phyloP scores from a whole-genome alignment of 2,329 filamentous ascomycete genomes.

The Neofusicoccum ribis region DNA sequence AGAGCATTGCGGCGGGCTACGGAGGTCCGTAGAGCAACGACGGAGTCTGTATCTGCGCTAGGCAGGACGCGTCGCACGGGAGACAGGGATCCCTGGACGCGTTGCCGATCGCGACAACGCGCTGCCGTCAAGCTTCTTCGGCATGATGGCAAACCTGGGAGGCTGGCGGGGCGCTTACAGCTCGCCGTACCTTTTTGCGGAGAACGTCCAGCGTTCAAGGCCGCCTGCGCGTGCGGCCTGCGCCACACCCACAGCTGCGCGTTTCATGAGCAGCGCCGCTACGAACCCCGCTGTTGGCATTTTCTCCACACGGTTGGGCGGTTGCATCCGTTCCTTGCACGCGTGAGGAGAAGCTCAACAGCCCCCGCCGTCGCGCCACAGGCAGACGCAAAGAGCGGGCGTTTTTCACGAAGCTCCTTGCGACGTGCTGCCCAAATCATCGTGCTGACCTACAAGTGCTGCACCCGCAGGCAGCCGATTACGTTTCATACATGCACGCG shows the following conservation, averaged over 20 bases:
- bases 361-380: background rate
- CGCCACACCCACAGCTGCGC: background rate
- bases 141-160: background rate
- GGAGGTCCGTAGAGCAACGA: background rate
- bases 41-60: constrained; percentile 7
- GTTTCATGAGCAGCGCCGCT: background rate
- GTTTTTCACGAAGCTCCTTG: too few species aligned
- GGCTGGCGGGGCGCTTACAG: background rate
- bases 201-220: background rate
- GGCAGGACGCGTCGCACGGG: background rate
- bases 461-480: background rate
- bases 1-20: background rate
- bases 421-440: too few species aligned
- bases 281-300: background rate
- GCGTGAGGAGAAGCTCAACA: background rate
- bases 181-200: constrained; percentile 2
- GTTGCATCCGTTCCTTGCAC: background rate
- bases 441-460: too few species aligned
- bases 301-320: background rate
- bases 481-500: background rate
- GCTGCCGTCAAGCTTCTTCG: background rate
- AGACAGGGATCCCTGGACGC: background rate
- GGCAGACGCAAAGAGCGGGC: too few species aligned
- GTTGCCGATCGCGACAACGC: background rate
- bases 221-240: background rate